Conservation (phyloP, 2,329 filamentous ascomycete genomes). For the Diaporthe sp. region DNA sequence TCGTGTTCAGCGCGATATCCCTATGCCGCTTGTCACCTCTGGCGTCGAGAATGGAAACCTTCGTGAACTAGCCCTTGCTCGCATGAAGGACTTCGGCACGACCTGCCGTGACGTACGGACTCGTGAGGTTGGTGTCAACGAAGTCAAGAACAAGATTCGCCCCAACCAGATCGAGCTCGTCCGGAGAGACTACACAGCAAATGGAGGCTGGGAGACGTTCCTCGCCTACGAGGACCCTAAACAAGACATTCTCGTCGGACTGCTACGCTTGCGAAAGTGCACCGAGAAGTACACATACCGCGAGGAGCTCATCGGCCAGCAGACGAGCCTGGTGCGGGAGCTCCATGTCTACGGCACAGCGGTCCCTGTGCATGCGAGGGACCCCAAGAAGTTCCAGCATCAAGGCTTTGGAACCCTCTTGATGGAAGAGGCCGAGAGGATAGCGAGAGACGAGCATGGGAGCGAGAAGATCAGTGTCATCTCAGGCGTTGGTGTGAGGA, state of each 20-base stretch:
- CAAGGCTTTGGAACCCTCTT: constrained; percentile 95
- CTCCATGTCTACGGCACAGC: constrained; percentile 97
- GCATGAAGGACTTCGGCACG: constrained; percentile 99
- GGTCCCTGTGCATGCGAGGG: constrained; percentile 95
- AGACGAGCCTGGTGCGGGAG: constrained; percentile 92
- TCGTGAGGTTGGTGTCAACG: constrained; percentile 96
- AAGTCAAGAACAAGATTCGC: constrained; percentile 98
- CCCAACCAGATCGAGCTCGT: constrained; percentile 97
- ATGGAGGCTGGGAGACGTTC: constrained; percentile 99
- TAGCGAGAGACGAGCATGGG: constrained; percentile 93
- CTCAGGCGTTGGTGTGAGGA: constrained; percentile 95
- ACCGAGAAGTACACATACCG: constrained; percentile 93
- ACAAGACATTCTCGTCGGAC: constrained; percentile 95
- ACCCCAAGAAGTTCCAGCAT: constrained; percentile 97
- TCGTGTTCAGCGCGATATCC: constrained; percentile 97
- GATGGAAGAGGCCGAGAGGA: constrained; percentile 98
- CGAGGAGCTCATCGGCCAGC: constrained; percentile 86
- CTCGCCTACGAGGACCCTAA: constrained; percentile 98
- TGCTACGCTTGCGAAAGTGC: constrained; percentile 91
- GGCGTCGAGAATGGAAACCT: constrained; percentile 98
- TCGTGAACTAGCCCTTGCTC: constrained; percentile 90
- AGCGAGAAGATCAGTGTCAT: constrained; percentile 97
- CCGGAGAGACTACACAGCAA: constrained; percentile 92
- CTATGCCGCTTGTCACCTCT: constrained; percentile 99
- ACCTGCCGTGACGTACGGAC: constrained; percentile 97